These are phyloP conservation scores for Aspergillus calidoustus DNA, from an alignment of 2,329 filamentous ascomycete genomes.

Conservation along the genomic window DNA sequence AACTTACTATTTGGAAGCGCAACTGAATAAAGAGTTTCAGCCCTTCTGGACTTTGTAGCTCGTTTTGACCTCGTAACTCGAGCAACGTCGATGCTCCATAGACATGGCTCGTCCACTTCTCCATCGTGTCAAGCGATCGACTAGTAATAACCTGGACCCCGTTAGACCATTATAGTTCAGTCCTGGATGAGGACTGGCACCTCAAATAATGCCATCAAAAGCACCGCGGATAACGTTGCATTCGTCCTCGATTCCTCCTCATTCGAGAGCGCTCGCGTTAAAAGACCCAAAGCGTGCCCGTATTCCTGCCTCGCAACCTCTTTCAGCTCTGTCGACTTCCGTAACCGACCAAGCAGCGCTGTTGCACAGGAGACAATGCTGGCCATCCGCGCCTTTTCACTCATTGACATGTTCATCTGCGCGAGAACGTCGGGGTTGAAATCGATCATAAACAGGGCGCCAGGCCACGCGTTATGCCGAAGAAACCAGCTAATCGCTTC, in stretches of 20 bases:
- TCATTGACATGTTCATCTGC: conserved; percentile 23
- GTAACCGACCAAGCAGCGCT: conserved; percentile 62
- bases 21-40: conserved; percentile 60
- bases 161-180: too few species aligned
- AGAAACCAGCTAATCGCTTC: conserved; percentile 44
- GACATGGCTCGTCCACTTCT: conserved; percentile 62
- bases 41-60: conserved; percentile 48
- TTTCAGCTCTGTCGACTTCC: conserved; percentile 53
- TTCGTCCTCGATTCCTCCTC: conserved; percentile 41
- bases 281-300: conserved; percentile 55
- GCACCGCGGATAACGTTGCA: conserved; percentile 57
- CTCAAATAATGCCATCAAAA: conserved; percentile 66
- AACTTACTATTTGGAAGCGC: conserved; percentile 59
- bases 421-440: conserved; percentile 27
- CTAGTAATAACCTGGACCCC: conserved; percentile 34
- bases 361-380: conserved; percentile 63
- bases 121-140: conserved; percentile 51
- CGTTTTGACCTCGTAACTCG: conserved; percentile 44
- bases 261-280: conserved; percentile 39
- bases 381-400: conserved; percentile 42
- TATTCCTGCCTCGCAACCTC: conserved; percentile 58
- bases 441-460: conserved; percentile 30
- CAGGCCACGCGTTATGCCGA: conserved; percentile 36
- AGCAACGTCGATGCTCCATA: conserved; percentile 64
- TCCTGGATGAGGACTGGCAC: conserved; percentile 42